Evolutionary conservation across 495 filamentous ascomycete genomes (phyloP).

Genomic region (Xylaria cubensis): DNA sequence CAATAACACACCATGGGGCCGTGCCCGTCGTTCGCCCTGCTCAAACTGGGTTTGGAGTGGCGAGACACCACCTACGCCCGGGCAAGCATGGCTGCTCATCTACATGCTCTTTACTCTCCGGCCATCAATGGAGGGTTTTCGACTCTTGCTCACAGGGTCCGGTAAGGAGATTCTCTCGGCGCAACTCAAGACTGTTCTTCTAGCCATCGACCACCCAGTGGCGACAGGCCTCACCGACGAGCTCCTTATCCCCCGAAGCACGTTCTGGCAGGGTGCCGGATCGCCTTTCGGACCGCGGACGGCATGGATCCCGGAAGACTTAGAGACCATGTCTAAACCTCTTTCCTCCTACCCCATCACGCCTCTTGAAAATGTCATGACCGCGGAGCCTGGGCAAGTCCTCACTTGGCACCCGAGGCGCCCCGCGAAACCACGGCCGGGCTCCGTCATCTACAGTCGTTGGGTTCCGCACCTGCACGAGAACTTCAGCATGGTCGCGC

Average conservation of each 20-base stretch:
- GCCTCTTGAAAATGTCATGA: constrained; percentile 63
- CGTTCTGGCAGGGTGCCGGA: constrained; percentile 75
- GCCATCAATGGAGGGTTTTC: constrained; percentile 60
- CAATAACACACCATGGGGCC: constrained; percentile 56
- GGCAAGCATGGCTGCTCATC: constrained; percentile 66
- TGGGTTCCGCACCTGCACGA: constrained; percentile 71
- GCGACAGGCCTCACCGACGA: constrained; percentile 35
- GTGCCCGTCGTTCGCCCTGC: constrained; percentile 51
- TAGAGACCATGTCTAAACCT: constrained; percentile 49
- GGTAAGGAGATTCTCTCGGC: constrained; percentile 48
- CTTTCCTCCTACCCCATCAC: constrained; percentile 58
- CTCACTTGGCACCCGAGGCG: constrained; percentile 64
- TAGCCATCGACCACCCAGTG: constrained; percentile 58
- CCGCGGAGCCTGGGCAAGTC: constrained; percentile 41
- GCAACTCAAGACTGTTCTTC: constrained; percentile 60
- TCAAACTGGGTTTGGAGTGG: constrained; percentile 46
- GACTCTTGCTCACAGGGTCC: constrained; percentile 53
- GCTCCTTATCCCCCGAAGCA: constrained; percentile 52
- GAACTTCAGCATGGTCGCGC: constrained; percentile 69
- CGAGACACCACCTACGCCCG: constrained; percentile 53
- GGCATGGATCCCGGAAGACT: constrained; percentile 58
- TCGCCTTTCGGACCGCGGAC: constrained; percentile 68
- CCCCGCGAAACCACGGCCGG: constrained; percentile 64
- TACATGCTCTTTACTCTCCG: constrained; percentile 65
- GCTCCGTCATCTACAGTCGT: constrained; percentile 68